phyloP scores from a whole-genome alignment of 805 yeast genomes.

The Barnettozyma californica region DNA sequence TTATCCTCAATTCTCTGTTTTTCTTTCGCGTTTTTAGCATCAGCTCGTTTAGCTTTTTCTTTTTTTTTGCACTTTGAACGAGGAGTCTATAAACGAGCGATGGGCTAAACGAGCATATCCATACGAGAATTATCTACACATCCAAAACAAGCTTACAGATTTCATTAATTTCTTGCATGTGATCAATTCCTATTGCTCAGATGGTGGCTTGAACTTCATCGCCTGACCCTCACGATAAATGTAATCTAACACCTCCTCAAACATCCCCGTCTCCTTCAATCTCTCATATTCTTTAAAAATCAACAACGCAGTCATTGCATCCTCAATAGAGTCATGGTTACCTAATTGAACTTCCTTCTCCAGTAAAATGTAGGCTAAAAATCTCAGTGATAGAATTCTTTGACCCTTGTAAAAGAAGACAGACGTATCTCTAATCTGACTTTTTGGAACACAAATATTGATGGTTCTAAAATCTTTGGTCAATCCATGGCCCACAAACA shows the following conservation, averaged over 20 bases:
- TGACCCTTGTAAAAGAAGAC: slow-evolving; percentile 72
- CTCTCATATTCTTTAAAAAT: slow-evolving; percentile 70
- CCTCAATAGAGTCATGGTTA: slow-evolving; percentile 96
- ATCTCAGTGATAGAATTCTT: slow-evolving; percentile 77
- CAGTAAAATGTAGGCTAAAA: slow-evolving; percentile 75
- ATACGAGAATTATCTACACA: neutral
- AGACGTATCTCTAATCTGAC: slow-evolving; percentile 87
- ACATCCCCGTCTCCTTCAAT: slow-evolving; percentile 48
- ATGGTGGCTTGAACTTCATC: slow-evolving; percentile 26
- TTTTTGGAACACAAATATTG: slow-evolving; percentile 79
- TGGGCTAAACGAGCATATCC: too few species aligned
- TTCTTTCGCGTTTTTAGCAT: neutral
- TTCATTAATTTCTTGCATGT: neutral
- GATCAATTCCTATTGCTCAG: slow-evolving; percentile 6
- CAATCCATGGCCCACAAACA: slow-evolving; percentile 93
- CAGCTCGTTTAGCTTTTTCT: neutral
- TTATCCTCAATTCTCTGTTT: neutral
- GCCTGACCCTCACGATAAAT: slow-evolving; percentile 63
- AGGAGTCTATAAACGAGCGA: neutral
- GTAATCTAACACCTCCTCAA: slow-evolving; percentile 56
- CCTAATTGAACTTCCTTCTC: slow-evolving; percentile 79
- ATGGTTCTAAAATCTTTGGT: slow-evolving; percentile 89
- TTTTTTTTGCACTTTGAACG: neutral
- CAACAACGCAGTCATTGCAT: slow-evolving; percentile 80
- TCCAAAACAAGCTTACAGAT: neutral